Percentiles rank a stretch among this genome's conserved stretches.
Evolutionary conservation across 2,329 filamentous ascomycete genomes (phyloP).

Genomic region (Claviceps sp.): DNA sequence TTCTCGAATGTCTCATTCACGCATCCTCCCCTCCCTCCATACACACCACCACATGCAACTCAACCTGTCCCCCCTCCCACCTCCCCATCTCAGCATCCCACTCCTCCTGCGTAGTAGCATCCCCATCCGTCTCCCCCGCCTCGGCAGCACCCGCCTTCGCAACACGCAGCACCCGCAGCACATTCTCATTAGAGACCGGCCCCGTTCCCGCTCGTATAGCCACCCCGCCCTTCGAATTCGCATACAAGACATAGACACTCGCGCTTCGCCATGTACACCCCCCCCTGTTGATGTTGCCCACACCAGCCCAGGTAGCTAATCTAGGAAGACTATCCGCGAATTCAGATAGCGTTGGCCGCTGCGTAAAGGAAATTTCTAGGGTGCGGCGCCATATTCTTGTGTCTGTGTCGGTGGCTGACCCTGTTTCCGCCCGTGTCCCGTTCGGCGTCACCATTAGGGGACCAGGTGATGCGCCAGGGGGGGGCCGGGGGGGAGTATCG

Average conservation of each 20-base stretch:
- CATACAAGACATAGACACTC: background rate
- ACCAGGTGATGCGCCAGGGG: background rate
- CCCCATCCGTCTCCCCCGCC: slow-evolving; percentile 12
- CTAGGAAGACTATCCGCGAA: background rate
- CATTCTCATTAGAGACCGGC: background rate
- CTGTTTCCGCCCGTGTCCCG: no score
- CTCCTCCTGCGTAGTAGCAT: slow-evolving; percentile 8
- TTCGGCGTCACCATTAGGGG: no score
- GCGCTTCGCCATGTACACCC: background rate
- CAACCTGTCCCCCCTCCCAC: background rate
- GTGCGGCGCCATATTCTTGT: background rate
- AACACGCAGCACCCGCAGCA: background rate
- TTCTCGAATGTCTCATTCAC: background rate
- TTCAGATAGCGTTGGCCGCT: background rate
- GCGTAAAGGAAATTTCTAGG: background rate
- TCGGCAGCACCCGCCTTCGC: no score
- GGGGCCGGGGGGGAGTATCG: background rate
- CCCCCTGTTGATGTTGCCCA: background rate
- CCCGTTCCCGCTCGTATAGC: background rate
- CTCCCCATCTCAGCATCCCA: slow-evolving; percentile 11
- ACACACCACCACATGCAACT: background rate
- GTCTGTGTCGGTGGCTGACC: no score
- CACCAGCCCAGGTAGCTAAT: background rate
- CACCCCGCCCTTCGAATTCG: background rate
- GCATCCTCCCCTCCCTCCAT: background rate